Conservation (phyloP, 768 basidiomycete genomes). For the Russula earlei region DNA sequence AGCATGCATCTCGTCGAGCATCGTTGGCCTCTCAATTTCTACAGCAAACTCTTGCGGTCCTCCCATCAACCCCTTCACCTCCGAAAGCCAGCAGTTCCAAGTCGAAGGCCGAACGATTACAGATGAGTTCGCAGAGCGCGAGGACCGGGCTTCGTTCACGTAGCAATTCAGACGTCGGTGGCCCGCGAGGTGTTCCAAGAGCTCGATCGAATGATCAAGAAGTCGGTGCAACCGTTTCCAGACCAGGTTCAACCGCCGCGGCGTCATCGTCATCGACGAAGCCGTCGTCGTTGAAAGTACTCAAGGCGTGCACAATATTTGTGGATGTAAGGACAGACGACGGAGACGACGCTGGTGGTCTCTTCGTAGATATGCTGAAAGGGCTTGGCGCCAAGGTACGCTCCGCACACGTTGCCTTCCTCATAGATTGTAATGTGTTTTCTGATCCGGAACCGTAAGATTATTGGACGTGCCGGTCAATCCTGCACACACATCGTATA, state of each 20-base stretch:
- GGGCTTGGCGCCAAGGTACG: constrained; percentile 70
- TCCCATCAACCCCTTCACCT: constrained; percentile 33
- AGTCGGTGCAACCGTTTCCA: constrained; percentile 20
- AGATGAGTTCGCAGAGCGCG: constrained; percentile 9
- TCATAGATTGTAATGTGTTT: not conserved
- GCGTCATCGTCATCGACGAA: constrained; percentile 24
- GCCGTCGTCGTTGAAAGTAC: constrained; percentile 36
- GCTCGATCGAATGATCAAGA: constrained; percentile 24
- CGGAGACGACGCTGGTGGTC: constrained; percentile 69
- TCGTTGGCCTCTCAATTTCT: constrained; percentile 53
- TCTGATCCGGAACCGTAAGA: constrained; percentile 29
- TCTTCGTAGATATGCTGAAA: constrained; percentile 79
- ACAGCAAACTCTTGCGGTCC: constrained; percentile 48
- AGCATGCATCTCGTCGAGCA: constrained; percentile 41
- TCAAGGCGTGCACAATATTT: constrained; percentile 70
- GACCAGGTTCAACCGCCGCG: constrained; percentile 23
- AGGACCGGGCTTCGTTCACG: constrained; percentile 17
- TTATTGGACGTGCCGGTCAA: constrained; percentile 56
- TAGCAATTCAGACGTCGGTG: constrained; percentile 7
- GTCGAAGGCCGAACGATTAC: constrained; percentile 19
- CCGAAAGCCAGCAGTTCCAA: constrained; percentile 15
- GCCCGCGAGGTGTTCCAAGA: constrained; percentile 29
- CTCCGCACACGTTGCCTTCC: constrained; percentile 20
- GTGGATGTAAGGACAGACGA: constrained; percentile 72
- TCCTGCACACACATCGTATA: constrained; percentile 78